These are phyloP conservation scores for Mariannaea sp. DNA, from an alignment of 2,329 filamentous ascomycete species.

Conservation along the genomic window DNA sequence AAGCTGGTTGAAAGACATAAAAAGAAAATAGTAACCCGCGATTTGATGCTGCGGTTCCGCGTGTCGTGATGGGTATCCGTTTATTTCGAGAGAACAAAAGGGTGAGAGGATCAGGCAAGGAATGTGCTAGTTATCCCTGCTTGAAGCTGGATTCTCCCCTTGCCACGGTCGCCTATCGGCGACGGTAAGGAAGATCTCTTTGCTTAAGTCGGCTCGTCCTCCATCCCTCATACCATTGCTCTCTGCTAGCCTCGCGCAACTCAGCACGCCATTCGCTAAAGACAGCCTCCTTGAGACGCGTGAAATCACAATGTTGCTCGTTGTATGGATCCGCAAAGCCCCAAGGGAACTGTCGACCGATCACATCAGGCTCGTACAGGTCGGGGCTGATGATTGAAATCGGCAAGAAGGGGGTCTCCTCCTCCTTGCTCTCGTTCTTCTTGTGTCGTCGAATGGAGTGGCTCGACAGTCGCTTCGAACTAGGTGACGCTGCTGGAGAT, in stretches of 20 bases:
- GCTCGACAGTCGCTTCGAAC: slow-evolving; percentile 53
- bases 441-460: slow-evolving; percentile 53
- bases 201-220: slow-evolving; percentile 72
- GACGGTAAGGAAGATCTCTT: slow-evolving; percentile 49
- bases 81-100: slow-evolving; percentile 14
- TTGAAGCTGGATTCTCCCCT: slow-evolving; percentile 8
- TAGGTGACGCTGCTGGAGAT: slow-evolving; percentile 43
- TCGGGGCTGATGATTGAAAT: slow-evolving; percentile 95
- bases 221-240: slow-evolving; percentile 97
- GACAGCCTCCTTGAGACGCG: slow-evolving; percentile 85
- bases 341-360: slow-evolving; percentile 94
- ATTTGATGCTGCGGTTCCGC: slow-evolving; percentile 24
- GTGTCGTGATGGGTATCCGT: slow-evolving; percentile 27
- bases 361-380: slow-evolving; percentile 76
- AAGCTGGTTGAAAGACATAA: slow-evolving; percentile 24
- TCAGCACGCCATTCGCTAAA: slow-evolving; percentile 94
- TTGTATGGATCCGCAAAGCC: slow-evolving; percentile 95
- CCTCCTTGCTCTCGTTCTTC: slow-evolving; percentile 52
- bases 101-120: slow-evolving; percentile 5
- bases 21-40: slow-evolving; percentile 29
- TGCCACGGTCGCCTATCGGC: slow-evolving; percentile 36
- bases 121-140: slow-evolving; percentile 12
- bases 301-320: slow-evolving; percentile 89
- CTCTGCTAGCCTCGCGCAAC: slow-evolving; percentile 85
- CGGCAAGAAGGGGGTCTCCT: slow-evolving; percentile 73